phyloP scores from a whole-genome alignment of 2,329 filamentous ascomycete genomes.

The Teratosphaeriaceae sp. region DNA sequence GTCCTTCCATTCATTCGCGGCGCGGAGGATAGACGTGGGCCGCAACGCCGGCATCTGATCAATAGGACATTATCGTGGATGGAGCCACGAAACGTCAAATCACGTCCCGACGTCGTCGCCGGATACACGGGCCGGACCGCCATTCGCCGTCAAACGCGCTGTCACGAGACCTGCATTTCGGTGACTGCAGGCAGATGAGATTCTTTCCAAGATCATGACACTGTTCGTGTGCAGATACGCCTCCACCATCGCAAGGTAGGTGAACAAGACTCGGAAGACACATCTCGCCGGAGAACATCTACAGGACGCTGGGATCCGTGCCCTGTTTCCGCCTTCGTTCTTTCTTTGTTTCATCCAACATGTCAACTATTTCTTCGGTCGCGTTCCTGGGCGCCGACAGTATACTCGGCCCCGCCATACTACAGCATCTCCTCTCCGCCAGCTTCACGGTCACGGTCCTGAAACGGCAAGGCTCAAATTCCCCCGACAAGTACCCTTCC shows the following conservation, averaged over 20 bases:
- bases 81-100: not conserved
- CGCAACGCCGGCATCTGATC: constrained; percentile 15
- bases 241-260: too few relatives aligned
- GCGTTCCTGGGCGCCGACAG: constrained; percentile 39
- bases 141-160: not conserved
- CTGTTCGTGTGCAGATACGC: too few relatives aligned
- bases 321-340: too few relatives aligned
- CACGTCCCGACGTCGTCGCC: too few relatives aligned
- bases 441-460: constrained; percentile 51
- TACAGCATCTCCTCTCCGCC: constrained; percentile 35
- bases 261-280: too few relatives aligned
- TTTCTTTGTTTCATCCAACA: too few relatives aligned
- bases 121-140: not conserved
- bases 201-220: too few relatives aligned
- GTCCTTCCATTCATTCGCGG: constrained; percentile 5
- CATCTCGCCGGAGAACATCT: too few relatives aligned
- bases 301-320: too few relatives aligned
- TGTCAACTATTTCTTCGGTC: constrained; percentile 34
- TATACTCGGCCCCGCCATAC: constrained; percentile 38
- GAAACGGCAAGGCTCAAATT: constrained; percentile 42
- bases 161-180: not conserved
- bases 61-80: not conserved
- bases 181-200: too few relatives aligned
- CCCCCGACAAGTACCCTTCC: constrained; percentile 30
- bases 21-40: constrained; percentile 16